phyloP scores from a whole-genome alignment of 139 green algal genomes.

The Chlorella sp. region DNA sequence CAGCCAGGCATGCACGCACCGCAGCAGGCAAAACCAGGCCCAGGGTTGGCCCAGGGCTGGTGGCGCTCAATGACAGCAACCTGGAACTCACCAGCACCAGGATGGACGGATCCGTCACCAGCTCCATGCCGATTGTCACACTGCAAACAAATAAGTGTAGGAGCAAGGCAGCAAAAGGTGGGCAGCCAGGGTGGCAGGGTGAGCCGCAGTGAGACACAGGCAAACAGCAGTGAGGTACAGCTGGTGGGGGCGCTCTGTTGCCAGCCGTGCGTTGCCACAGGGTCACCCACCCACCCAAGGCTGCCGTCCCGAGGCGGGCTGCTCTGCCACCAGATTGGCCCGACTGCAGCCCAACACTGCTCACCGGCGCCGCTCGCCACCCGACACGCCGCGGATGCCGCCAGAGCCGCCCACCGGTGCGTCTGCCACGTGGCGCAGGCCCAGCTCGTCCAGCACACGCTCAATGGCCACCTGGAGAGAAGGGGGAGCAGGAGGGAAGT shows the following conservation, averaged over 20 bases:
- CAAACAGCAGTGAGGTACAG: too few species aligned
- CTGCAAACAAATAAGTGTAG: background rate
- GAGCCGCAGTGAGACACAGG: background rate
- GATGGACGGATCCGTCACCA: slow-evolving; percentile 70
- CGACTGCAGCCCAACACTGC: background rate
- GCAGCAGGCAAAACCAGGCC: too few species aligned
- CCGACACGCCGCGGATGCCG: slow-evolving; percentile 46
- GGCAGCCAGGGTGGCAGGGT: background rate
- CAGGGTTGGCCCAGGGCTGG: too few species aligned
- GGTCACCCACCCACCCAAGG: too few species aligned
- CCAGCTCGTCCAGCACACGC: slow-evolving; percentile 59
- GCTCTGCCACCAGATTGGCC: too few species aligned
- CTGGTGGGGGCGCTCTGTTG: too few species aligned
- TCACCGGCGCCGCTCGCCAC: slow-evolving; percentile 60
- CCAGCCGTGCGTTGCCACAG: too few species aligned
- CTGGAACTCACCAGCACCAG: slow-evolving; percentile 39
- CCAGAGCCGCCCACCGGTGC: slow-evolving; percentile 53
- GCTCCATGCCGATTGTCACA: slow-evolving; percentile 83
- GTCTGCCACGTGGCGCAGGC: slow-evolving; percentile 54
- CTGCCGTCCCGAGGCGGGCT: too few species aligned
- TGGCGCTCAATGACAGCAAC: too few species aligned
- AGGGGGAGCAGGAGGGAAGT: background rate
- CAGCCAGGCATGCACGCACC: too few species aligned
- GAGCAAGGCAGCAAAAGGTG: too few species aligned
- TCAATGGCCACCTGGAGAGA: slow-evolving; percentile 42